Evolutionary conservation across 768 basidiomycete genomes (phyloP).

Genomic region (Kondoa malvinella): DNA sequence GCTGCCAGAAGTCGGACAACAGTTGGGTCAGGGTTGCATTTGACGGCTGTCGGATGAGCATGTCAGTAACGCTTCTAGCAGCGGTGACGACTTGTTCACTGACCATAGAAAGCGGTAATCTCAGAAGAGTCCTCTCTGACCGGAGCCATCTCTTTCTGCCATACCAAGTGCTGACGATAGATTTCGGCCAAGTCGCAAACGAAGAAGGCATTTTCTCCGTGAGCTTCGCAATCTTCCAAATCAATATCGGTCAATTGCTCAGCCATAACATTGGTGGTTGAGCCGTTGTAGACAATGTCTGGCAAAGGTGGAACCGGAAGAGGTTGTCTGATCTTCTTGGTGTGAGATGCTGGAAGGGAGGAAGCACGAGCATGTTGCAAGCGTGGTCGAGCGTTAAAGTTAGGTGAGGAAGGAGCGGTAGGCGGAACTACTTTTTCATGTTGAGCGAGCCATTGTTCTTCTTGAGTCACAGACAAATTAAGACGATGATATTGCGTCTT

Average conservation of each 20-base stretch:
- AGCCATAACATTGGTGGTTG: slow-evolving; percentile 21
- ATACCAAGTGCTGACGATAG: slow-evolving; percentile 66
- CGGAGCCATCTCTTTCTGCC: slow-evolving; percentile 54
- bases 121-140: slow-evolving; percentile 90
- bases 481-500: background rate
- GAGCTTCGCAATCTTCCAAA: slow-evolving; percentile 31
- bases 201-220: slow-evolving; percentile 89
- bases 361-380: background rate
- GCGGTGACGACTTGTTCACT: background rate
- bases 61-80: slow-evolving; percentile 27
- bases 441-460: background rate
- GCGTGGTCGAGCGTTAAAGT: background rate
- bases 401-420: background rate
- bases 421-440: background rate
- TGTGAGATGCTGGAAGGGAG: background rate
- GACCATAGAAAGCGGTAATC: slow-evolving; percentile 34
- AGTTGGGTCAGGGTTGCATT: slow-evolving; percentile 95
- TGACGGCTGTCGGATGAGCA: slow-evolving; percentile 48
- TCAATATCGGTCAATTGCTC: slow-evolving; percentile 22
- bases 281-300: slow-evolving; percentile 18
- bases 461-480: background rate
- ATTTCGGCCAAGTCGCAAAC: slow-evolving; percentile 83
- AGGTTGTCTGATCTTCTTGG: slow-evolving; percentile 1
- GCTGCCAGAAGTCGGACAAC: slow-evolving; percentile 77
- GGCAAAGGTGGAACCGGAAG: slow-evolving; percentile 5